Evolutionary conservation across 805 yeast genomes (phyloP).

Genomic region (Candida oleophila): DNA sequence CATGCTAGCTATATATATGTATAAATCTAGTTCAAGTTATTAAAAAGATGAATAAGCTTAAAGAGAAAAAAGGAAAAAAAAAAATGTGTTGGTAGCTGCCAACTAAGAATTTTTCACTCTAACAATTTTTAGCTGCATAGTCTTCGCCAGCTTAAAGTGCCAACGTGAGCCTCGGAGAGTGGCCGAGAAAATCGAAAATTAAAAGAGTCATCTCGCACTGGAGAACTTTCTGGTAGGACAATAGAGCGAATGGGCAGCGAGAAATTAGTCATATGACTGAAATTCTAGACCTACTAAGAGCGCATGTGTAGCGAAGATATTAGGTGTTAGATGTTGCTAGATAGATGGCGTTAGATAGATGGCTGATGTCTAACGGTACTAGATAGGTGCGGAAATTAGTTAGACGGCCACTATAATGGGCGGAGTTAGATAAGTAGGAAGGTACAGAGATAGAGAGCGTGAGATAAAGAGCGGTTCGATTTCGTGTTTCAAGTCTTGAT

Average conservation of each 20-base stretch:
- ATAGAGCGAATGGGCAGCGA: background rate
- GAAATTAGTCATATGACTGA: background rate
- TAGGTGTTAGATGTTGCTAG: too few species aligned
- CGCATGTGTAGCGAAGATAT: too few species aligned
- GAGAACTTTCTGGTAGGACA: background rate
- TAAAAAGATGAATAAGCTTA: background rate
- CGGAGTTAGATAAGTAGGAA: too few species aligned
- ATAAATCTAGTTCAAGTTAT: background rate
- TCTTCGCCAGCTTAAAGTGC: background rate
- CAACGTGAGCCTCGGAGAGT: background rate
- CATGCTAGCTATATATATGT: conserved; percentile 18
- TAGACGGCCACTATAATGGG: too few species aligned
- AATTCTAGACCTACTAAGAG: background rate
- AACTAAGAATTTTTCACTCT: background rate
- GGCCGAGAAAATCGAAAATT: background rate
- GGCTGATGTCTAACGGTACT: too few species aligned
- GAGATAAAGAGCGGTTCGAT: too few species aligned
- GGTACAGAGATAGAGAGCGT: too few species aligned
- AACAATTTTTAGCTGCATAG: background rate
- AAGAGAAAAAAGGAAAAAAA: background rate
- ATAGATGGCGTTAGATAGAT: too few species aligned
- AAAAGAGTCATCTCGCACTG: background rate
- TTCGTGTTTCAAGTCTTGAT: too few species aligned
- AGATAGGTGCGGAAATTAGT: too few species aligned
- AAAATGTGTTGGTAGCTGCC: background rate